Percentiles rank a stretch among this genome's conserved stretches.
These are phyloP conservation scores for Fragaria vesca DNA, from an alignment of 306 rosid genomes.

Conservation along the genomic window DNA sequence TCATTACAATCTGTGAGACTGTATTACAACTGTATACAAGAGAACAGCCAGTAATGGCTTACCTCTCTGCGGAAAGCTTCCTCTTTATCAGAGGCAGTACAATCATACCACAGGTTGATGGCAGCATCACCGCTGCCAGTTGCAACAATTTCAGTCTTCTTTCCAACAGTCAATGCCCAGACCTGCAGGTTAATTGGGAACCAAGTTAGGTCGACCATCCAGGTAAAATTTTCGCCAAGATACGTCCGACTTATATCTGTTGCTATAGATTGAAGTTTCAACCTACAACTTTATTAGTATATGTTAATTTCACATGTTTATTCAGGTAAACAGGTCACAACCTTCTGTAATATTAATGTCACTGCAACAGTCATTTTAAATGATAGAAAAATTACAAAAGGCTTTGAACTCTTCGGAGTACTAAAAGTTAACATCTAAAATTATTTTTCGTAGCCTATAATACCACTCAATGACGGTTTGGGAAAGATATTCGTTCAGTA, in stretches of 20 bases:
- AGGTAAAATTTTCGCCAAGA: neutral
- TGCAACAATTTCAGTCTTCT: conserved; percentile 89
- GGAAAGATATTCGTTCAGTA: conserved; percentile 15
- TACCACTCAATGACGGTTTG: neutral
- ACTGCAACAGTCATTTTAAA: neutral
- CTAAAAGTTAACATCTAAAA: conserved; percentile 5
- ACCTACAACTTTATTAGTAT: neutral
- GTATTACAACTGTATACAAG: neutral
- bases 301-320: neutral
- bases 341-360: neutral
- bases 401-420: neutral
- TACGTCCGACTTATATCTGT: neutral
- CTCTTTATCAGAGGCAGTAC: conserved; percentile 83
- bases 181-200: conserved; percentile 50
- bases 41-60: conserved; percentile 13
- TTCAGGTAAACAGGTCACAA: neutral
- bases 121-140: conserved; percentile 89
- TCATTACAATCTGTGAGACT: neutral
- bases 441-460: neutral
- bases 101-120: conserved; percentile 82
- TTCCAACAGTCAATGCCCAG: conserved; percentile 89
- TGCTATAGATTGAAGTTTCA: neutral
- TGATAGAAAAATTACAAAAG: neutral
- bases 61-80: conserved; percentile 83
- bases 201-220: neutral